These are phyloP conservation scores for Saccharomycodes ludwigii DNA, from an alignment of 805 yeast species.

Conservation along the genomic window DNA sequence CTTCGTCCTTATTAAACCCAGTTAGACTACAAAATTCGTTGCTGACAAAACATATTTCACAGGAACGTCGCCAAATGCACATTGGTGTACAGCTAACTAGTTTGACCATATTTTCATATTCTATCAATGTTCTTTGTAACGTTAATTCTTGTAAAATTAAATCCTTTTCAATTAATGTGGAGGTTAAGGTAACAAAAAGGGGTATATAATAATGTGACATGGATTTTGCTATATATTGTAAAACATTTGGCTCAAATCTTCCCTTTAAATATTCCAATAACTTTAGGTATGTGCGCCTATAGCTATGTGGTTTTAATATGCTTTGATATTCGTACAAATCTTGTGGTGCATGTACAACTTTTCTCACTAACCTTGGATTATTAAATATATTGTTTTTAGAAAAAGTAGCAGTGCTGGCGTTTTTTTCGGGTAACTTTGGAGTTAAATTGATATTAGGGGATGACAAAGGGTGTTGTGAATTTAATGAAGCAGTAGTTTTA, in stretches of 20 bases:
- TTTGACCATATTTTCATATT: conserved; percentile 36
- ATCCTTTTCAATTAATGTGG: conserved; percentile 60
- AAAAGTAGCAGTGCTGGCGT: too few species aligned
- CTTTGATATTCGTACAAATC: conserved; percentile 13
- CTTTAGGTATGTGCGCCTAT: conserved; percentile 12
- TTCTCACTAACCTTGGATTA: too few species aligned
- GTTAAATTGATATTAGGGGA: too few species aligned
- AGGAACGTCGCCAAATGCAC: conserved; percentile 76
- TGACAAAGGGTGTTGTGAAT: too few species aligned
- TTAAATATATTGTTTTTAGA: too few species aligned
- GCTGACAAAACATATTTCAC: conserved; percentile 71
- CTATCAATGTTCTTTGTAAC: conserved; percentile 43
- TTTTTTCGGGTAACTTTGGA: too few species aligned
- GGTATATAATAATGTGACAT: conserved; percentile 50
- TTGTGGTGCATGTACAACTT: too few species aligned
- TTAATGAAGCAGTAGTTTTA: conserved; percentile 13
- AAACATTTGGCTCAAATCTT: conserved; percentile 13
- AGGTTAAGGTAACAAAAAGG: conserved; percentile 64
- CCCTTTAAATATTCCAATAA: conserved; percentile 10
- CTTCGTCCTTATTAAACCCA: conserved; percentile 45
- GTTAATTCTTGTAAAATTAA: conserved; percentile 48
- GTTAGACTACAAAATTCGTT: conserved; percentile 62
- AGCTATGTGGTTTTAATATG: conserved; percentile 15
- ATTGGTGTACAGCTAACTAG: conserved; percentile 60
- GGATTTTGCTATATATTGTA: conserved; percentile 27